Base-by-base conservation (phyloP, 495 filamentous ascomycete genomes). In the Neurospora sp. region DNA sequence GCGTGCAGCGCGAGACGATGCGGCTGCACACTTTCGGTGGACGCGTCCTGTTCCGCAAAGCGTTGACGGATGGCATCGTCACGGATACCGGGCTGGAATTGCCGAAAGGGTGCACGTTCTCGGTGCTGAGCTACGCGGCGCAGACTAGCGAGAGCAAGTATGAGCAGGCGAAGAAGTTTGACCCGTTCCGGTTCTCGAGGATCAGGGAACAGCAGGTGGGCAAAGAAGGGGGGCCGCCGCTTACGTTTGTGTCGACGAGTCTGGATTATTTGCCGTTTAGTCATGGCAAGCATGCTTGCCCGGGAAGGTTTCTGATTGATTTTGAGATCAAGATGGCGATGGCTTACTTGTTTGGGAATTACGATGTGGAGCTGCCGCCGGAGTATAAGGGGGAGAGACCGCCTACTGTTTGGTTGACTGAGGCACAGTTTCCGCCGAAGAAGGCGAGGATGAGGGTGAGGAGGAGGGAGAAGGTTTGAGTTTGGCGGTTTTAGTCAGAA, bases 261-360 rank as follows among this genome's bases (percentile, higher is more conserved):
- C 17, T 72, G 4, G 74, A 77, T 21, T 72, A 77, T 72, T 59
- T 80, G 34, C 71, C 75, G 0, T 88, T 88, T 59, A 84, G 86
- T 0, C 73, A 84, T 69, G 86, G 86, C 10, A 80, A 75, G 37
- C 81, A 85, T 42, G 79, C 83, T 1, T 86, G 85, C 70, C 83
- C 84, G 0, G 85, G 83, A 3, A 76, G 85, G 21, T 86, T 86
- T 70, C 77, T 86, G 71, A 81, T 80, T 9, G 75, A 76, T 6
- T 78, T 82, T 69, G 79, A 81, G 76, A 77, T 86, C 36, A 84
- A 86, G 81, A 74, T 84, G 70, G 45, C 82, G 24, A 71, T 85
- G 36, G 72, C 74, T 6, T 77, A 78, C 42, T 66, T 84, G 4
- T 36, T 86, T 31, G 66, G 79, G 71, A 81, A 79, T 70, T 86